Base-by-base conservation (phyloP, 306 rosid species). In the Abrus precatorius region DNA sequence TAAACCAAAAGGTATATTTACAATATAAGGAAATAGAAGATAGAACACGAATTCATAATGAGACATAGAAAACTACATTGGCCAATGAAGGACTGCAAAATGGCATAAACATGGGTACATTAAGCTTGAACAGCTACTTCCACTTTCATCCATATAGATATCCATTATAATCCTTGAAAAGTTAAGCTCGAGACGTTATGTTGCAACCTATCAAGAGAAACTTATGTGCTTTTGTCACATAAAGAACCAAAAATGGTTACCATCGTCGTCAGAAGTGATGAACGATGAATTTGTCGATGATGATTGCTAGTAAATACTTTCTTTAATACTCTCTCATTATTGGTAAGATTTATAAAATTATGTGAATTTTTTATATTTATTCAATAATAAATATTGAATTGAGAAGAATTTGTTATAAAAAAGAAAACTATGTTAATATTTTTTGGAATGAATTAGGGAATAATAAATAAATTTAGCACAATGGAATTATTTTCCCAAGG, bases 1-100 rank as follows among this genome's bases (percentile, higher is more conserved):
- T 29, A 77, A 20, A 20, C 75, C 70, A 47, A 64, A 70, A 77
- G 69, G 33, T 40, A 60, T 48, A 62, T 12, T 61, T 60, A 59
- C 33, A 52, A 34, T 7, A 41, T 1, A 74, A 55, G 70, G 28
- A 38, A 47, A 52, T 72, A 33, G 66, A 74, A 61, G 63, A 7
- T 77, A 62, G 74, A 44, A 71, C 79, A 83, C 79, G 70, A 30
- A 43, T 73, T 48, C 77, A 66, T 40, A 48, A 48, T 34, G 61
- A 72, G 80, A 73, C 80, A 54, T 5, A 74, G 57, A 72, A 65
- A 64, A 36, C 59, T 55, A 11, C 10, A 54, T 44, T 72, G 70
- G 66, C 83, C 76, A 83, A 56, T 78, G 72, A 59, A 28, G 9
- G 70, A 45, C 1, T 5, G 45, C 74, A 73, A 55, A 67, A 52